phyloP scores from a whole-genome alignment of 768 basidiomycete genomes.

The Suillus hirtellus region DNA sequence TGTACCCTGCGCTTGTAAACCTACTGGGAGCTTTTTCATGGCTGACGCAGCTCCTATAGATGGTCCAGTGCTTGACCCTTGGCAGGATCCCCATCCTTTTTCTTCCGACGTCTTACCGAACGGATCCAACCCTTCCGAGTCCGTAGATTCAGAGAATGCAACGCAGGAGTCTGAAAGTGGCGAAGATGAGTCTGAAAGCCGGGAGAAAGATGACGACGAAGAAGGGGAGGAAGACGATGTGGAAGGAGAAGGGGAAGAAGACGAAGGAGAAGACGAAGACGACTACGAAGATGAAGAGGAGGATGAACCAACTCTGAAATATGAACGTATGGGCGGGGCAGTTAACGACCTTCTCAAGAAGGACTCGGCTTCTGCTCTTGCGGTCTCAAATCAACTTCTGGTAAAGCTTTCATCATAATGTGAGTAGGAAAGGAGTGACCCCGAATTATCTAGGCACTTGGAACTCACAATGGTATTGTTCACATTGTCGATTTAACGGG shows the following conservation, averaged over 20 bases:
- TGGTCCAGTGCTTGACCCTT: constrained; percentile 1
- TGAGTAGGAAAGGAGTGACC: constrained; percentile 1
- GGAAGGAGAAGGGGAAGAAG: constrained; percentile 24
- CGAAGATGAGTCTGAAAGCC: constrained; percentile 4
- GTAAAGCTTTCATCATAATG: constrained; percentile 37
- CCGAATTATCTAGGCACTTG: constrained; percentile 62
- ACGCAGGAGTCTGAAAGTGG: constrained; percentile 8
- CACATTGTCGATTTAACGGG: constrained; percentile 82
- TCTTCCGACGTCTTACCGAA: not conserved
- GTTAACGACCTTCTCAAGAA: constrained; percentile 80
- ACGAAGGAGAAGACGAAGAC: constrained; percentile 37
- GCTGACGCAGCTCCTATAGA: not conserved
- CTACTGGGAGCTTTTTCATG: not conserved
- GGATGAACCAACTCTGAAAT: constrained; percentile 91
- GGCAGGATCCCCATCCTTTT: not conserved
- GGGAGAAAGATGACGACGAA: not conserved
- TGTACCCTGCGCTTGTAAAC: not conserved
- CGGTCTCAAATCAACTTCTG: constrained; percentile 71
- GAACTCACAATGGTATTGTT: constrained; percentile 91
- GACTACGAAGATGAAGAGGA: constrained; percentile 72
- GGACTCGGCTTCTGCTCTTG: constrained; percentile 84
- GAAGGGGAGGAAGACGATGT: constrained; percentile 6
- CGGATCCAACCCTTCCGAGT: not conserved
- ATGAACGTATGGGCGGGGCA: constrained; percentile 74
- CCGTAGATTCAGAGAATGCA: constrained; percentile 13